Evolutionary conservation across 2,329 filamentous ascomycete species (phyloP).

Genomic region (Phialocephala subalpina): DNA sequence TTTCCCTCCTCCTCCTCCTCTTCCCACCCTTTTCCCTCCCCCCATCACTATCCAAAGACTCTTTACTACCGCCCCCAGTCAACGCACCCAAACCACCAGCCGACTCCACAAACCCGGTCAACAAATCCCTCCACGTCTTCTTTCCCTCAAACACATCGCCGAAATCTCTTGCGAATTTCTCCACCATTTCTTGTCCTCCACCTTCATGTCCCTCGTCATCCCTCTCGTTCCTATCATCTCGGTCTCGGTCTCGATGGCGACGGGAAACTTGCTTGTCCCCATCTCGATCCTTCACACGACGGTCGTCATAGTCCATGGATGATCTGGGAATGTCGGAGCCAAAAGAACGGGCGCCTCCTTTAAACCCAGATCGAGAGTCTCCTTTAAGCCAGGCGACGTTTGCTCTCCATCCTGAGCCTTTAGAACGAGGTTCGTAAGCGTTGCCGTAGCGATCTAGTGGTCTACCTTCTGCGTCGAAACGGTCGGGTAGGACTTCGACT

Average conservation of each 20-base stretch:
- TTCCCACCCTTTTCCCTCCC: neutral
- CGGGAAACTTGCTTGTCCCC: neutral
- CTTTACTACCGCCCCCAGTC: neutral
- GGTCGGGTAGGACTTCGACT: conserved; percentile 40
- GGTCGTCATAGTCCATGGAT: neutral
- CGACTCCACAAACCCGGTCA: conserved; percentile 37
- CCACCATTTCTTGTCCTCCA: conserved; percentile 40
- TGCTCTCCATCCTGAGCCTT: neutral
- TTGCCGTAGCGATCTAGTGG: conserved; percentile 30
- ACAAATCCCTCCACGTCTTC: conserved; percentile 42
- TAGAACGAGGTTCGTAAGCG: conserved; percentile 2
- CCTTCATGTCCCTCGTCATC: conserved; percentile 5
- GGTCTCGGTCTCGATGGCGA: neutral
- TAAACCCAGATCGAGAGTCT: neutral
- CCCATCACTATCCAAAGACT: neutral
- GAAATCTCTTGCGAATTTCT: conserved; percentile 36
- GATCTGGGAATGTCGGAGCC: neutral
- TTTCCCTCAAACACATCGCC: conserved; percentile 41
- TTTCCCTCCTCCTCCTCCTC: neutral
- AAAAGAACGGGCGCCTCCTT: neutral
- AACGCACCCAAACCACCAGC: conserved; percentile 13
- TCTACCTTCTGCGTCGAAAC: conserved; percentile 42
- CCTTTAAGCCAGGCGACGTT: neutral
- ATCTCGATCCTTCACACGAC: neutral
- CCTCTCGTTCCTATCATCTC: conserved; percentile 3